phyloP scores from a whole-genome alignment of 2,329 filamentous ascomycete species.

The Colletotrichum eleusines region DNA sequence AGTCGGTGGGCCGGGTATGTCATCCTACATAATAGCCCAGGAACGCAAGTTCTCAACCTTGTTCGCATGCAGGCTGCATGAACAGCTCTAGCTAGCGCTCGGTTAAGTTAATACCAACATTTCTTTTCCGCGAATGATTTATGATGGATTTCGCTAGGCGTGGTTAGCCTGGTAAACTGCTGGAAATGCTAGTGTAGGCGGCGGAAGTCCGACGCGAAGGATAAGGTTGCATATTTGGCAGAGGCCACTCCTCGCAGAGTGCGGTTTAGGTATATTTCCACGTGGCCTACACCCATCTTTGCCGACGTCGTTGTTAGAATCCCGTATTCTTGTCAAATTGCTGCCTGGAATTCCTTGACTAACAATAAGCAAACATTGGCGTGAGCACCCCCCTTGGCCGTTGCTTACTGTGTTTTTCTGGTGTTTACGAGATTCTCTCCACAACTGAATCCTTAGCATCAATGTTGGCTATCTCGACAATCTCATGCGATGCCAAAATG shows the following conservation, averaged over 20 bases:
- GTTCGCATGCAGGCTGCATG: slow-evolving; percentile 5
- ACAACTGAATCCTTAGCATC: slow-evolving; percentile 6
- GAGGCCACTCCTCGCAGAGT: not conserved
- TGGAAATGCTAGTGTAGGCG: not conserved
- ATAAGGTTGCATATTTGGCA: not conserved
- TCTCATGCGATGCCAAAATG: no score
- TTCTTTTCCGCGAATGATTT: not conserved
- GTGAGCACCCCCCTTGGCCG: not conserved
- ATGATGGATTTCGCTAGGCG: not conserved
- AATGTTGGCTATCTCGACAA: not conserved
- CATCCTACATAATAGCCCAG: slow-evolving; percentile 3
- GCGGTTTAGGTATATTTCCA: not conserved
- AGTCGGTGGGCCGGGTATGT: slow-evolving; percentile 11
- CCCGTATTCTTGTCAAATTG: not conserved
- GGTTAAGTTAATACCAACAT: not conserved
- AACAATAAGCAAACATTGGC: not conserved
- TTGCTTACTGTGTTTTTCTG: slow-evolving; percentile 6
- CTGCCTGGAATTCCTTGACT: not conserved
- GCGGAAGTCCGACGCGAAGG: slow-evolving; percentile 8
- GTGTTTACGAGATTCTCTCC: not conserved
- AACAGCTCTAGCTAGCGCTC: not conserved
- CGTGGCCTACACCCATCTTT: not conserved
- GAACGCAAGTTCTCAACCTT: not conserved
- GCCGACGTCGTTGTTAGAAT: not conserved
- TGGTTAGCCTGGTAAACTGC: no score